Conservation (phyloP, 352 stramenopile genomes). For the Phytophthora pisi region DNA sequence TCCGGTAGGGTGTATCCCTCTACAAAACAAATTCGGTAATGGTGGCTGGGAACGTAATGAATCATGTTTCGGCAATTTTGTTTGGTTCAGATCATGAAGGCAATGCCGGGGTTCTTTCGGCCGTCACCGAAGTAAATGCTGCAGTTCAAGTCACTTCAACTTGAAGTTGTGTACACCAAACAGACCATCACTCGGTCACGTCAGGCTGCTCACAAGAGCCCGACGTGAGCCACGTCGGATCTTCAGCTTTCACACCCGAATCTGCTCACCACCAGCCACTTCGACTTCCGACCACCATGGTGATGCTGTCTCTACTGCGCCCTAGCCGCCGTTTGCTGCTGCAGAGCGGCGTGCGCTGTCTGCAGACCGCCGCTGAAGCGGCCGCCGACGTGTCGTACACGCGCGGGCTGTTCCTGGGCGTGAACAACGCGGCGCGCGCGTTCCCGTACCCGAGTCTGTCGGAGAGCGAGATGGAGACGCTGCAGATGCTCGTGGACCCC, state of each 20-base stretch:
- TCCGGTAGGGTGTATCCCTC: too few species aligned
- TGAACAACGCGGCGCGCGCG: conserved; percentile 78
- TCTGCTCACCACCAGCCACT: conserved; percentile 1
- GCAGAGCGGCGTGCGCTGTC: conserved; percentile 32
- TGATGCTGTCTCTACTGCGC: conserved; percentile 57
- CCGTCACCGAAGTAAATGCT: conserved; percentile 83
- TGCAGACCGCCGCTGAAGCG: conserved; percentile 78
- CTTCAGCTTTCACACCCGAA: conserved; percentile 25
- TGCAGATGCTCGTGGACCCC: conserved; percentile 86
- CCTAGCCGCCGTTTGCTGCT: conserved; percentile 26
- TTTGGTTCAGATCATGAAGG: conserved; percentile 63
- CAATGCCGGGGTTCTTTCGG: conserved; percentile 72
- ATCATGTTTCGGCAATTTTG: neutral
- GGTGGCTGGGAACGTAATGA: conserved; percentile 5
- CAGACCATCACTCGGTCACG: conserved; percentile 13
- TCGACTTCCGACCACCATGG: neutral
- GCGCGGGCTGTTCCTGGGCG: conserved; percentile 80
- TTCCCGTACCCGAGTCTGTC: conserved; percentile 83
- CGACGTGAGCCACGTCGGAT: conserved; percentile 16
- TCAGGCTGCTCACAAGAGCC: conserved; percentile 3
- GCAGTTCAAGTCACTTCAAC: conserved; percentile 3
- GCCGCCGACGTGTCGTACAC: conserved; percentile 78
- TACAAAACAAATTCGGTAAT: too few species aligned
- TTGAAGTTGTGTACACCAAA: too few species aligned
- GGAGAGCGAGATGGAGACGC: conserved; percentile 75